phyloP scores from a whole-genome alignment of 768 basidiomycete species.

The Mycena rosella region DNA sequence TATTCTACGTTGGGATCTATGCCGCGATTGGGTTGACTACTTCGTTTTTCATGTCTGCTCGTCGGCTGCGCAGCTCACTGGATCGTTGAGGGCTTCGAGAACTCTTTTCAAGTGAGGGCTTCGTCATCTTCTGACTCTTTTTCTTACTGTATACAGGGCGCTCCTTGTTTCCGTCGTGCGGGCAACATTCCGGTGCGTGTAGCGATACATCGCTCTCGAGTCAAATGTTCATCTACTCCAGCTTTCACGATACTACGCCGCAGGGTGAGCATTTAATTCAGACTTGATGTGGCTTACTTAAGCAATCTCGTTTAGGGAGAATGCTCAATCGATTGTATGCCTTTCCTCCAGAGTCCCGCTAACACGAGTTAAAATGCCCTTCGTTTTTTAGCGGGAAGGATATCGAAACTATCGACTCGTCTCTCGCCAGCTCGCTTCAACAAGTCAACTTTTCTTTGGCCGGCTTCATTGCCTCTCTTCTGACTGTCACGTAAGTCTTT shows the following conservation, averaged over 20 bases:
- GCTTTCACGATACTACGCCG: constrained; percentile 71
- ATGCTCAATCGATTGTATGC: constrained; percentile 83
- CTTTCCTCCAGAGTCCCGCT: neutral
- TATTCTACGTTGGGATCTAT: constrained; percentile 81
- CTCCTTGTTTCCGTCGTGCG: constrained; percentile 78
- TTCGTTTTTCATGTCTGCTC: constrained; percentile 26
- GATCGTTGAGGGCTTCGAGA: constrained; percentile 64
- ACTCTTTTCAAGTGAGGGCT: constrained; percentile 56
- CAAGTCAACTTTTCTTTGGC: constrained; percentile 85
- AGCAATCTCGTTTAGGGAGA: constrained; percentile 64
- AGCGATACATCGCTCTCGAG: neutral
- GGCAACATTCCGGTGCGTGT: constrained; percentile 84
- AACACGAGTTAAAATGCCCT: neutral
- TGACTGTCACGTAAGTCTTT: constrained; percentile 72
- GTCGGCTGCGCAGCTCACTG: constrained; percentile 65
- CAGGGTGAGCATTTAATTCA: constrained; percentile 59
- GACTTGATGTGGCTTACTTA: neutral
- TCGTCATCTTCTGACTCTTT: constrained; percentile 38
- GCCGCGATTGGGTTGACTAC: constrained; percentile 62
- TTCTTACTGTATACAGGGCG: constrained; percentile 52
- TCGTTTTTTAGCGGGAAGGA: constrained; percentile 54
- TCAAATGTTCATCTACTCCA: constrained; percentile 6
- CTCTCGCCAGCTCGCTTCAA: constrained; percentile 75
- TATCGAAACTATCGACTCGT: constrained; percentile 88
- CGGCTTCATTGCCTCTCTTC: constrained; percentile 78